Percentiles rank a stretch among this genome's conserved stretches.
Evolutionary conservation across 495 filamentous ascomycete genomes (phyloP).

Genomic region (Hyaloscypha finlandica): DNA sequence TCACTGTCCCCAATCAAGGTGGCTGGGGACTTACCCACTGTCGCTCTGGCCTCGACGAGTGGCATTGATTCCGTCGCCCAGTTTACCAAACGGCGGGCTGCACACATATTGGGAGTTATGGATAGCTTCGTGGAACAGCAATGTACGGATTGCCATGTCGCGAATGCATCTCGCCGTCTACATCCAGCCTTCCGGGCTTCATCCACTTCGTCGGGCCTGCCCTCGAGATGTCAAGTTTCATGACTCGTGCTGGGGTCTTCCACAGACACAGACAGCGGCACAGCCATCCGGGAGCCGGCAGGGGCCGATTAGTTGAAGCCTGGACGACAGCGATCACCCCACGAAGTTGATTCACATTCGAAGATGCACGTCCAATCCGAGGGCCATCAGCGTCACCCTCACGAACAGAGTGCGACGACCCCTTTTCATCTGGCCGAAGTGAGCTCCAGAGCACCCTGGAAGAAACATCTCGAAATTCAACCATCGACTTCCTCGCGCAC

Average conservation of each 20-base stretch:
- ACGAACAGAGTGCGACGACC: not conserved
- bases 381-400: not conserved
- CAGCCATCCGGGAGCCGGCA: not conserved
- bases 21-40: not conserved
- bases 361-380: not conserved
- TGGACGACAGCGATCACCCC: constrained; percentile 5
- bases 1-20: not conserved
- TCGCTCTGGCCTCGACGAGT: not conserved
- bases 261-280: constrained; percentile 2
- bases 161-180: constrained; percentile 3
- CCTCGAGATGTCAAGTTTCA: constrained; percentile 5
- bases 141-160: not conserved
- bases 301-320: not conserved
- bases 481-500: not conserved
- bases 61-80: not conserved
- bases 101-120: not conserved
- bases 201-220: not conserved
- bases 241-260: constrained; percentile 2
- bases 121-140: not conserved
- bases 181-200: not conserved
- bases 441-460: not conserved
- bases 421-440: not conserved
- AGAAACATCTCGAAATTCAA: not conserved
- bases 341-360: not conserved
- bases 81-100: not conserved